Conservation (phyloP, 163 green algal genomes). For the Volvox carteri region DNA sequence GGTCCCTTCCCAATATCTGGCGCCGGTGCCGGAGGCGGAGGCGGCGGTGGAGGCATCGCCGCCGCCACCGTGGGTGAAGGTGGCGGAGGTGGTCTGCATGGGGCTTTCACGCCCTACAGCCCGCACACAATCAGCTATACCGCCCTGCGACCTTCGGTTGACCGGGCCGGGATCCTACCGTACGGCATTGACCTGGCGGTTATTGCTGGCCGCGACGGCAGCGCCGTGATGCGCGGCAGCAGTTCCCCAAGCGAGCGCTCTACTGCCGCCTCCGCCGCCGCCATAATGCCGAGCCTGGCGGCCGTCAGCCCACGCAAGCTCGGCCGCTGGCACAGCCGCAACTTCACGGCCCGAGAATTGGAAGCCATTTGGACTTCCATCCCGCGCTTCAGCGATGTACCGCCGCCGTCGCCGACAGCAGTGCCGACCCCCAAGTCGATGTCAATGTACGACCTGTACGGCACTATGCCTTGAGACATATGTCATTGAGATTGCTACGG, state of each 20-base stretch:
- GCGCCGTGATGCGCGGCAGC: neutral
- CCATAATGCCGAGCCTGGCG: neutral
- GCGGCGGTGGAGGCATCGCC: neutral
- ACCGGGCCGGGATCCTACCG: neutral
- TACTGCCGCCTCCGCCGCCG: no score
- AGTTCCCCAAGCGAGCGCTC: no score
- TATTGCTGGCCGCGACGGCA: neutral
- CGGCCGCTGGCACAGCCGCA: conserved; percentile 23
- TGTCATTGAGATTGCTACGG: no score
- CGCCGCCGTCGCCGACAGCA: neutral
- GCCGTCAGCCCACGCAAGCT: neutral
- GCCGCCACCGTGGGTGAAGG: neutral
- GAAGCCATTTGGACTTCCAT: conserved; percentile 29
- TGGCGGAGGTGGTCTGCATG: neutral
- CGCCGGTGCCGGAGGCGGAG: neutral
- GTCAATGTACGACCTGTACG: neutral
- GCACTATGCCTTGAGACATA: neutral
- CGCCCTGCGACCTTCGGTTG: neutral
- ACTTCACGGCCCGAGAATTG: conserved; percentile 40
- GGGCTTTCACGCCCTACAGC: neutral
- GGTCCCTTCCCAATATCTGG: neutral
- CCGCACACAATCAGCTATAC: neutral
- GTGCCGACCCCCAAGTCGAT: neutral
- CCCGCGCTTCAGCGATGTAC: conserved; percentile 10
- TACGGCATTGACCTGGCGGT: neutral